These are phyloP conservation scores for Candida yuanshanica DNA, from an alignment of 805 yeast species.

Conservation along the genomic window DNA sequence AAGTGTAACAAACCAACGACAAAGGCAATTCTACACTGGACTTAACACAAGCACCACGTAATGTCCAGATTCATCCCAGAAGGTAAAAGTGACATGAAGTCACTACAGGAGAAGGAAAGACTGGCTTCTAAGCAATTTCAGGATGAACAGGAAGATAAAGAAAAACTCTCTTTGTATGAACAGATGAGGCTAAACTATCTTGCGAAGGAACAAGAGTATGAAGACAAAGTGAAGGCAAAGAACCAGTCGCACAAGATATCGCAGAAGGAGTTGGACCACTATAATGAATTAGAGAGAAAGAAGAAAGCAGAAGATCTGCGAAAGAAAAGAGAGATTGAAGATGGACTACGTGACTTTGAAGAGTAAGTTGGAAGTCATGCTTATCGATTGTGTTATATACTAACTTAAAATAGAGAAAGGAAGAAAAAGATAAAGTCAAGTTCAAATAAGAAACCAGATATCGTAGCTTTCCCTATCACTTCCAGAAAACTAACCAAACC, in stretches of 20 bases:
- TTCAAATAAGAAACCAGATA: neutral
- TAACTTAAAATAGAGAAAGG: constrained; percentile 6
- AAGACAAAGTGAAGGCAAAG: constrained; percentile 18
- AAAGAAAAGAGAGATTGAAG: constrained; percentile 16
- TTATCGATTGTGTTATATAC: constrained; percentile 1
- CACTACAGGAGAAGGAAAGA: constrained; percentile 14
- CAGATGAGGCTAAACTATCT: constrained; percentile 24
- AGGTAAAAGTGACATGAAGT: constrained; percentile 21
- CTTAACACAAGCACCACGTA: too few species aligned
- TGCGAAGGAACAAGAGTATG: constrained; percentile 19
- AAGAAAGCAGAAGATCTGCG: constrained; percentile 7
- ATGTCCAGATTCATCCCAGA: constrained; percentile 26
- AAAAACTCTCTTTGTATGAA: constrained; percentile 21
- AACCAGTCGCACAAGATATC: constrained; percentile 18
- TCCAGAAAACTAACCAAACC: neutral
- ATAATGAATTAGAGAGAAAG: constrained; percentile 9
- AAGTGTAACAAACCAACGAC: too few species aligned
- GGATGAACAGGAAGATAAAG: constrained; percentile 18
- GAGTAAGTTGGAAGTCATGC: constrained; percentile 17
- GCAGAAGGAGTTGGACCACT: constrained; percentile 17
- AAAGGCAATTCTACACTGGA: too few species aligned
- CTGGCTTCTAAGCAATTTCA: constrained; percentile 13
- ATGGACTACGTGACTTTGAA: constrained; percentile 16
- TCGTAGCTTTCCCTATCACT: neutral
- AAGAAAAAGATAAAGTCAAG: constrained; percentile 2